Base-by-base conservation (phyloP, 1,284 basidiomycete species). In the Lentinus polychrous region DNA sequence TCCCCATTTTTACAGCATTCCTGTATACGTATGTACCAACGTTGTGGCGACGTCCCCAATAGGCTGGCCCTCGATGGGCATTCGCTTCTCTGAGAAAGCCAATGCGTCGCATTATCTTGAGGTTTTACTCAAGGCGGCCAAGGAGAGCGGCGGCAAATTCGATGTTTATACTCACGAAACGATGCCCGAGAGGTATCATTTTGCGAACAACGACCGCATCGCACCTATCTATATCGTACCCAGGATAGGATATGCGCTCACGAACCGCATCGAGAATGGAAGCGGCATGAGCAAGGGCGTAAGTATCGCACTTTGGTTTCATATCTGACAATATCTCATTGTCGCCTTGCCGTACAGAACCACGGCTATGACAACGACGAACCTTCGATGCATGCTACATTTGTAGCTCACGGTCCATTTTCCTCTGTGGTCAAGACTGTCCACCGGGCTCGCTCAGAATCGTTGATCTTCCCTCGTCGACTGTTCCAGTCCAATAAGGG, bases 181-280 rank as follows among this genome's bases (percentile, higher is more conserved):
- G 3, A 93, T 94, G 89, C 91, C 88, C 0, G 62, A 77, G 52
- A 70, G 83, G 44, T 94, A 79, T 65, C 91, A 94, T 63, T 94
- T 89, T 60, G 69, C 78, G 0, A 58, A 76, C 43, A 80, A 78
- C 55, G 72, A 80, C 44, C 76, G 92, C 15, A 91, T 94, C 55
- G 88, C 92, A 8, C 91, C 91, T 3, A 74, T 94, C n/a, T 94
- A 90, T 63, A 71, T 92, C 47, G 76, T 94, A 1, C 91, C 92
- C 2, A 74, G 78, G 55, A 74, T 91, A 17, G 88, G 86, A 0
- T 93, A 89, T 68, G 82, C 70, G 37, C 74, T 81, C 61, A 90
- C 75, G 54, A 83, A 77, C 24, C 68, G 70, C 36, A 66, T 72
- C 48, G 71, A 83, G 57, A 86, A 88, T 1, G 72, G 83, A 52